Evolutionary conservation across 768 basidiomycete genomes (phyloP).

Genomic region (Lentinula guzmanii): DNA sequence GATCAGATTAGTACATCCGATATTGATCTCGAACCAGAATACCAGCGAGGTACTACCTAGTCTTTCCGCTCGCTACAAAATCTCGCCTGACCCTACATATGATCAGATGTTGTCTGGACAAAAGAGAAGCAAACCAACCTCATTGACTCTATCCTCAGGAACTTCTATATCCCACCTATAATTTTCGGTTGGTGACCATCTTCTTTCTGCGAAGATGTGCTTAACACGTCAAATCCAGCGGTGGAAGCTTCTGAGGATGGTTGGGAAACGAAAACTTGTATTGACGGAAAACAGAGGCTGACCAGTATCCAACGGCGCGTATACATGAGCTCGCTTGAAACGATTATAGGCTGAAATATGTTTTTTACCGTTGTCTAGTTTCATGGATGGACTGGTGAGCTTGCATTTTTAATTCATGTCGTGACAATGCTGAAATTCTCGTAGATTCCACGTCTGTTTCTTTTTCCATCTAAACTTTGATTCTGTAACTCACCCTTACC

Average conservation of each 20-base stretch:
- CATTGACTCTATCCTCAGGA: conserved; percentile 73
- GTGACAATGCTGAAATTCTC: neutral
- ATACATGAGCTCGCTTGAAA: neutral
- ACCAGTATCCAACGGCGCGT: conserved; percentile 67
- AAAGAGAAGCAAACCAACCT: conserved; percentile 69
- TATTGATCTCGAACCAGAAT: conserved; percentile 71
- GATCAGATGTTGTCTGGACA: conserved; percentile 74
- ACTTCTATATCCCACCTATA: conserved; percentile 72
- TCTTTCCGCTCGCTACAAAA: neutral
- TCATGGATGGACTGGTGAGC: conserved; percentile 63
- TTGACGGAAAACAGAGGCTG: conserved; percentile 80
- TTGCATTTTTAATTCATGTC: neutral
- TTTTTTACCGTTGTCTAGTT: conserved; percentile 28
- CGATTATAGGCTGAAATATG: neutral
- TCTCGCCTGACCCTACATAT: neutral
- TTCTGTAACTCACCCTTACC: neutral
- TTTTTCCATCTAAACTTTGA: conserved; percentile 46
- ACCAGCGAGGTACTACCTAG: conserved; percentile 58
- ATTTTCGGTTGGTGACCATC: conserved; percentile 42
- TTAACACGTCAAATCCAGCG: conserved; percentile 25
- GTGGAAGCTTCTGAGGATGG: conserved; percentile 54
- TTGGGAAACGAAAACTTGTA: conserved; percentile 58
- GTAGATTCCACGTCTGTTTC: conserved; percentile 3
- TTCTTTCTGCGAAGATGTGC: neutral
- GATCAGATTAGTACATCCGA: conserved; percentile 50